phyloP scores from a whole-genome alignment of 257 asterid species.

The Ilex aquifolium region DNA sequence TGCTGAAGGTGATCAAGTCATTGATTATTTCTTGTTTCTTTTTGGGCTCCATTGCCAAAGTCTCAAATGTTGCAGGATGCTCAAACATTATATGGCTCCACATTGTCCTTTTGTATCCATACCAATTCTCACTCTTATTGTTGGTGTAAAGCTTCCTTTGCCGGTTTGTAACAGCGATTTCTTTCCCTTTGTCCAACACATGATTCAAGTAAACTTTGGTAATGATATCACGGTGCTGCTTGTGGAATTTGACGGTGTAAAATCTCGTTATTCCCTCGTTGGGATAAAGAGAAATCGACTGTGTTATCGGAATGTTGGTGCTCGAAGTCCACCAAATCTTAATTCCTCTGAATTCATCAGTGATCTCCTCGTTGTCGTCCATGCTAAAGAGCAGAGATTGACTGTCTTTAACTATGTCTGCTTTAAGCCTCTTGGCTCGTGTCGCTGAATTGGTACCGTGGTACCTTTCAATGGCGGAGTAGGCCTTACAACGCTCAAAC shows the following conservation, averaged over 20 bases:
- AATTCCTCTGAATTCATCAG: constrained; percentile 35
- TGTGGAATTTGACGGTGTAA: constrained; percentile 46
- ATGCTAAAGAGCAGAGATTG: constrained; percentile 41
- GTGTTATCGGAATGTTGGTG: neutral
- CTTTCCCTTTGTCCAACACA: constrained; percentile 40
- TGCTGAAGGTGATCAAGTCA: constrained; percentile 32
- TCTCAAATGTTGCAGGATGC: constrained; percentile 42
- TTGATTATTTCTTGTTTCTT: constrained; percentile 39
- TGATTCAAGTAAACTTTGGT: constrained; percentile 28
- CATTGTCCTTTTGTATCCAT: constrained; percentile 1
- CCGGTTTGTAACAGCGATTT: constrained; percentile 35
- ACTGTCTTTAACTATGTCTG: constrained; percentile 30
- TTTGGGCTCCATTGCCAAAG: constrained; percentile 1
- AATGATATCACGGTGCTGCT: constrained; percentile 18
- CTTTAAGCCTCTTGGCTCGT: constrained; percentile 44
- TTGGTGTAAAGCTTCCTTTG: constrained; percentile 43
- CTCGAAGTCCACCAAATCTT: constrained; percentile 53
- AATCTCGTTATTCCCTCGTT: constrained; percentile 31
- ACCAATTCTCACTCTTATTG: constrained; percentile 17
- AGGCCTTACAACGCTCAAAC: constrained; percentile 32
- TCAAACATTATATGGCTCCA: constrained; percentile 49
- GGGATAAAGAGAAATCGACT: constrained; percentile 32
- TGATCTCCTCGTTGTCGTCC: constrained; percentile 53
- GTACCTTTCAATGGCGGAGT: constrained; percentile 38
- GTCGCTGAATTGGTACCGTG: constrained; percentile 37